Evolutionary conservation across 2,329 filamentous ascomycete species (phyloP).

Genomic region (Ascochyta pisi): DNA sequence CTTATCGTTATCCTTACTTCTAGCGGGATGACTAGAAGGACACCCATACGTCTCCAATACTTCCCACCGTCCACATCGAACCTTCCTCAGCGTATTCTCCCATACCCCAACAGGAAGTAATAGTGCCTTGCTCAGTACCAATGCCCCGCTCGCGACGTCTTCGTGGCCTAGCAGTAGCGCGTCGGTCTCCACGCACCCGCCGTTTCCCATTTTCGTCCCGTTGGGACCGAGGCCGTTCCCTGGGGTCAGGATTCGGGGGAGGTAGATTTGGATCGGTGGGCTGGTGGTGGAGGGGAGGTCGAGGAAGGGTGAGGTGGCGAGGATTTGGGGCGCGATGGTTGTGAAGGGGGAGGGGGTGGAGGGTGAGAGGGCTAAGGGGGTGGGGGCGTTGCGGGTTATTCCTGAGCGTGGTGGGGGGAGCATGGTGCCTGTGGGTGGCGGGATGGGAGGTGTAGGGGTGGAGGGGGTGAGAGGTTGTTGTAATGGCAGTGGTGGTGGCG

Average conservation of each 20-base stretch:
- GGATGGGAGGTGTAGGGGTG: neutral
- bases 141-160: conserved; percentile 5
- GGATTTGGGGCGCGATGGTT: conserved; percentile 13
- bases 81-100: conserved; percentile 23
- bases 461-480: neutral
- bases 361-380: conserved; percentile 6
- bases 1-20: neutral
- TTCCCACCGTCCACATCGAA: conserved; percentile 16
- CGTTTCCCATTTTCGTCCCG: conserved; percentile 6
- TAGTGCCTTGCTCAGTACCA: conserved; percentile 31
- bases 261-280: conserved; percentile 40
- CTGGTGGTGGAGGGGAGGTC: neutral
- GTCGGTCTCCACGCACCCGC: conserved; percentile 29
- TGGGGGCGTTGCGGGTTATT: conserved; percentile 26
- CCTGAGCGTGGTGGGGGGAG: conserved; percentile 8
- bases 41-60: conserved; percentile 35
- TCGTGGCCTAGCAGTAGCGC: conserved; percentile 39
- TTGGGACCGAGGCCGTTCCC: conserved; percentile 5
- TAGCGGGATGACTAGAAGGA: neutral
- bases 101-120: conserved; percentile 35
- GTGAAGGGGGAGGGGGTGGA: neutral
- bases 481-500: neutral
- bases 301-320: conserved; percentile 24
- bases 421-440: neutral
- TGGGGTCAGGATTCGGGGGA: conserved; percentile 30